Conservation (phyloP, 139 green algal genomes). For the Gonium pectorale region DNA sequence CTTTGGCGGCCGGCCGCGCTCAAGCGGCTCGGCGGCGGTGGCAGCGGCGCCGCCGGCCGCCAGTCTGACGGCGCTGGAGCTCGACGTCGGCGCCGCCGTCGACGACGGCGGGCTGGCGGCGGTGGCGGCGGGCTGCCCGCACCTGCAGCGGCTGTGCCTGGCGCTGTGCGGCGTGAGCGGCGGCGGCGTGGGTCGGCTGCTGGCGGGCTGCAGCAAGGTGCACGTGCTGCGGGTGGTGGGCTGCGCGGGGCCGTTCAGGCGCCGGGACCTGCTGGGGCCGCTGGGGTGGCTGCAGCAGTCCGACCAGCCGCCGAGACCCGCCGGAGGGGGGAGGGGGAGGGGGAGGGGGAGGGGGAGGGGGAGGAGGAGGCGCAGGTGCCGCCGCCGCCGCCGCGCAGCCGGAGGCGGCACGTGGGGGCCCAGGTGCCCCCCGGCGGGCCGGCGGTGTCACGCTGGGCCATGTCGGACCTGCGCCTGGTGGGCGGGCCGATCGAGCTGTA, state of each 20-base stretch:
- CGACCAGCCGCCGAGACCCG: background rate
- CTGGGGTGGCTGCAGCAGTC: constrained; percentile 28
- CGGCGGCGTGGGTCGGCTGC: constrained; percentile 5
- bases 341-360: background rate
- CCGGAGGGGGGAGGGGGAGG: background rate
- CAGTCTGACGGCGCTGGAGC: background rate
- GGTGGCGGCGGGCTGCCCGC: constrained; percentile 19
- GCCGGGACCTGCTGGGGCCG: constrained; percentile 15
- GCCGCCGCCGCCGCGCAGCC: background rate
- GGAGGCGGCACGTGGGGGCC: background rate
- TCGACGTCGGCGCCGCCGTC: constrained; percentile 24
- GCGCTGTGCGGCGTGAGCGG: constrained; percentile 37
- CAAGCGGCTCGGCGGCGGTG: background rate
- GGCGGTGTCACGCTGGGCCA: background rate
- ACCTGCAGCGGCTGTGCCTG: constrained; percentile 46
- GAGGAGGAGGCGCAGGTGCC: too few relatives aligned
- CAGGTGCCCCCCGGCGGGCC: background rate
- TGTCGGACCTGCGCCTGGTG: constrained; percentile 34
- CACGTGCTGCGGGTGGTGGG: constrained; percentile 36
- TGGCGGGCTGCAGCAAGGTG: constrained; percentile 31
- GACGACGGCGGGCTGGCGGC: constrained; percentile 29
- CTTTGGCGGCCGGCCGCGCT: background rate
- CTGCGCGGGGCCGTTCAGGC: background rate
- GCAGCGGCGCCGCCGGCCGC: background rate
- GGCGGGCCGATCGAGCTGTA: background rate